Evolutionary conservation across 192 early-diverging fungal genomes (phyloP).

Genomic region (Coemansia sp.): DNA sequence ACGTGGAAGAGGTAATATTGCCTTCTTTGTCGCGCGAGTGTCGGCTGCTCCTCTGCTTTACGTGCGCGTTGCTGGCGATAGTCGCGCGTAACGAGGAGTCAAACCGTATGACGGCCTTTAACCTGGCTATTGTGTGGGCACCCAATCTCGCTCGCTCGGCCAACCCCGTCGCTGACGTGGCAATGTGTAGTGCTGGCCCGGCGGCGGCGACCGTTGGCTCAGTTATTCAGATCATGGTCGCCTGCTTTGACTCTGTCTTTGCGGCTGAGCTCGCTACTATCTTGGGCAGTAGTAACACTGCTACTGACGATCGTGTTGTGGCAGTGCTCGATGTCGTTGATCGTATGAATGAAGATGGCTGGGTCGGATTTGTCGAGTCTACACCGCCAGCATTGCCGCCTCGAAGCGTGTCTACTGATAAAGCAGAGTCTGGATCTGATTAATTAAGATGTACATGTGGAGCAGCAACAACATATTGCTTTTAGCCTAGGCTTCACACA

Average conservation of each 20-base stretch:
- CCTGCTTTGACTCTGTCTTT: conserved; percentile 38
- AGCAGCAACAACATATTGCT: neutral
- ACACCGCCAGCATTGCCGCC: neutral
- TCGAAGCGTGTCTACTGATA: neutral
- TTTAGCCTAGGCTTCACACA: neutral
- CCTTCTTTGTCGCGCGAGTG: conserved; percentile 31
- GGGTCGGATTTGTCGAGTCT: neutral
- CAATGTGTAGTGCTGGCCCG: conserved; percentile 40
- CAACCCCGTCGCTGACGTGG: conserved; percentile 44
- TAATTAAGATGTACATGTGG: neutral
- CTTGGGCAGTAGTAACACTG: neutral
- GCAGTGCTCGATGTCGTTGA: conserved; percentile 30
- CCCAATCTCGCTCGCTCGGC: conserved; percentile 73
- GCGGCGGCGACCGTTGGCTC: conserved; percentile 32
- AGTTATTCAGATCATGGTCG: conserved; percentile 39
- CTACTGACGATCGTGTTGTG: conserved; percentile 10
- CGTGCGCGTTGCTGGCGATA: conserved; percentile 58
- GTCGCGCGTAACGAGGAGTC: conserved; percentile 63
- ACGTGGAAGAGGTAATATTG: conserved; percentile 38
- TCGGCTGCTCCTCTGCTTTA: conserved; percentile 33
- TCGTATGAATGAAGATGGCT: conserved; percentile 15
- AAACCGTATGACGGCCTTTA: conserved; percentile 82
- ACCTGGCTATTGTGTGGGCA: conserved; percentile 82
- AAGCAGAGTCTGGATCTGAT: neutral
- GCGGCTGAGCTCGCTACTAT: conserved; percentile 16